Evolutionary conservation across 192 early-diverging fungal species (phyloP).

Genomic region (Chytriomyces confervae): DNA sequence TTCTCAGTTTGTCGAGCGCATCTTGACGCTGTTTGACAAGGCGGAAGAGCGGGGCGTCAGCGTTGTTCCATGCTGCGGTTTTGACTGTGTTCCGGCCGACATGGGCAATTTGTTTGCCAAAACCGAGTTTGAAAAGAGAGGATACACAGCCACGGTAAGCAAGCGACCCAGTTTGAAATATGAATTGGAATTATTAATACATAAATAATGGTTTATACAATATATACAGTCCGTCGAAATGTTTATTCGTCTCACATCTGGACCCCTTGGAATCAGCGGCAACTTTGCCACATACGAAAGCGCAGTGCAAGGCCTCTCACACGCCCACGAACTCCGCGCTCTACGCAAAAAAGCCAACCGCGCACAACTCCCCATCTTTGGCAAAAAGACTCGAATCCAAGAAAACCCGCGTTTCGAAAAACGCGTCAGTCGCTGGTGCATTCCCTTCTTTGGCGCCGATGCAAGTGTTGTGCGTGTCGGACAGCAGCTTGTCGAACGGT

Average conservation of each 20-base stretch:
- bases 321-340: constrained; percentile 28
- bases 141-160: constrained; percentile 48
- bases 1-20: constrained; percentile 69
- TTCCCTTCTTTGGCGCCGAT: constrained; percentile 39
- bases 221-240: constrained; percentile 54
- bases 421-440: constrained; percentile 27
- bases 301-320: constrained; percentile 44
- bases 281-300: constrained; percentile 73
- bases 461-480: constrained; percentile 58
- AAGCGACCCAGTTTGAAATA: too few species aligned
- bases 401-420: constrained; percentile 37
- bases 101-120: constrained; percentile 68
- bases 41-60: constrained; percentile 55
- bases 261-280: constrained; percentile 53
- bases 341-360: constrained; percentile 37
- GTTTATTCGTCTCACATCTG: constrained; percentile 58
- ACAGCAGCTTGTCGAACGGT: constrained; percentile 50
- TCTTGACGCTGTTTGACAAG: constrained; percentile 56
- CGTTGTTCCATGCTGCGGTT: constrained; percentile 70
- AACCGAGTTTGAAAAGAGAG: constrained; percentile 44
- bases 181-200: too few species aligned
- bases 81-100: constrained; percentile 71
- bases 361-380: constrained; percentile 38
- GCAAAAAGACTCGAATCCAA: constrained; percentile 55
- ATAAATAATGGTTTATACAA: too few species aligned